phyloP scores from a whole-genome alignment of 139 green algal species.

The Micractinium conductrix region DNA sequence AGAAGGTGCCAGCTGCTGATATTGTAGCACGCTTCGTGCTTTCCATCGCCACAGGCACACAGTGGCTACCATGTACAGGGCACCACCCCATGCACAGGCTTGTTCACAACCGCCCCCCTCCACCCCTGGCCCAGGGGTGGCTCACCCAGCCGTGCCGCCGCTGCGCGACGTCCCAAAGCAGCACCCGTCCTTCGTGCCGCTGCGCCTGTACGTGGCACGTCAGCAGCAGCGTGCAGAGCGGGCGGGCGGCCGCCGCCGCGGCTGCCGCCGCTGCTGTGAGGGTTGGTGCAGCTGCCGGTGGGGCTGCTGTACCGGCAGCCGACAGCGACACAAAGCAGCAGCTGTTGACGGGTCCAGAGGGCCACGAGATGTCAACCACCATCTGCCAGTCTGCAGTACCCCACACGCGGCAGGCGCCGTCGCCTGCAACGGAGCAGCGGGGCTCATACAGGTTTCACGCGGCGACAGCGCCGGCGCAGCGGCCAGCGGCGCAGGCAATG shows the following conservation, averaged over 20 bases:
- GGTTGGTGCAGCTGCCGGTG: neutral
- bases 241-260: neutral
- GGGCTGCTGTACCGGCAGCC: neutral
- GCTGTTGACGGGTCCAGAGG: constrained; percentile 36
- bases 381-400: neutral
- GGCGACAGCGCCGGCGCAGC: no score
- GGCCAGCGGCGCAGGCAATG: neutral
- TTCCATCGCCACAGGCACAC: no score
- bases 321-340: constrained; percentile 20
- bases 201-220: constrained; percentile 35
- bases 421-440: neutral
- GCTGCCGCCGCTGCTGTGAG: neutral
- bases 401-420: neutral
- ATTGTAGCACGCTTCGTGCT: no score
- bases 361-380: constrained; percentile 20
- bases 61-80: no score
- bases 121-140: no score
- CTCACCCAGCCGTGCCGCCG: constrained; percentile 32
- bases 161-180: constrained; percentile 41
- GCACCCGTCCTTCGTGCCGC: constrained; percentile 35
- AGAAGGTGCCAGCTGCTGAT: no score
- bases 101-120: no score
- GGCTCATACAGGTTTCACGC: neutral
- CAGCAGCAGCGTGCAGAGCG: constrained; percentile 8
- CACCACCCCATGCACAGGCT: no score